phyloP scores from a whole-genome alignment of 495 filamentous ascomycete species.

The Trichoderma asperelloides region DNA sequence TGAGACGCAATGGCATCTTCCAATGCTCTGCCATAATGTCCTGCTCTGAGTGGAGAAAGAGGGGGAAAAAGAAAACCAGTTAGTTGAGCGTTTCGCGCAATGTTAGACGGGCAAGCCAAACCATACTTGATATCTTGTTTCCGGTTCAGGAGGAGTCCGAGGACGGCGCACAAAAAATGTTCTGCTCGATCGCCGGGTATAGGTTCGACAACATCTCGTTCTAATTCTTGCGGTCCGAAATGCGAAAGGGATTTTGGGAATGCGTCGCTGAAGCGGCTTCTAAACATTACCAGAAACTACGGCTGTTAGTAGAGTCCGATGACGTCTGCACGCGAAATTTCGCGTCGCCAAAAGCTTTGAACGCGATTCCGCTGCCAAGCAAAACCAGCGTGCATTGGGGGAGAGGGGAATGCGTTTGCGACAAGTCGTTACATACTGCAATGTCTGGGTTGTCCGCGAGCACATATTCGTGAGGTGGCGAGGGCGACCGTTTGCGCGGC shows the following conservation, averaged over 20 bases:
- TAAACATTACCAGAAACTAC: slow-evolving; percentile 97
- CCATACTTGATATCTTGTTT: slow-evolving; percentile 98
- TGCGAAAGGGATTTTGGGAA: slow-evolving; percentile 81
- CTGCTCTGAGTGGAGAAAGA: slow-evolving; percentile 41
- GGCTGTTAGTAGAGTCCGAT: slow-evolving; percentile 20
- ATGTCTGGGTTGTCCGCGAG: slow-evolving; percentile 82
- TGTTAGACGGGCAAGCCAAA: slow-evolving; percentile 17
- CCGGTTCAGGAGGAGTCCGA: slow-evolving; percentile 82
- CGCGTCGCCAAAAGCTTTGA: slow-evolving; percentile 21
- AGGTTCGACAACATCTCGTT: slow-evolving; percentile 68
- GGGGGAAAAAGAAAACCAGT: background rate
- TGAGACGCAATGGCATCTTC: slow-evolving; percentile 88
- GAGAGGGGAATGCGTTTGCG: too few species aligned
- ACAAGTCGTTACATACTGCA: slow-evolving; percentile 53
- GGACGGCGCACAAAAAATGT: slow-evolving; percentile 76
- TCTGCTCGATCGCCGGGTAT: slow-evolving; percentile 79
- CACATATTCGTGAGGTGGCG: slow-evolving; percentile 82
- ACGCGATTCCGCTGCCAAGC: slow-evolving; percentile 20
- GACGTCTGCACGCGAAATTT: slow-evolving; percentile 27
- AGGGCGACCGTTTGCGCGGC: slow-evolving; percentile 64
- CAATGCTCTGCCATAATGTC: slow-evolving; percentile 83
- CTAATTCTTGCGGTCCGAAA: slow-evolving; percentile 90
- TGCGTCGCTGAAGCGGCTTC: slow-evolving; percentile 80
- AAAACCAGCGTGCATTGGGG: slow-evolving; percentile 9
- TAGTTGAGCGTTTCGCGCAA: slow-evolving; percentile 10